phyloP scores from a whole-genome alignment of 106 monocot genomes.

The Dioscorea zingiberensis region DNA sequence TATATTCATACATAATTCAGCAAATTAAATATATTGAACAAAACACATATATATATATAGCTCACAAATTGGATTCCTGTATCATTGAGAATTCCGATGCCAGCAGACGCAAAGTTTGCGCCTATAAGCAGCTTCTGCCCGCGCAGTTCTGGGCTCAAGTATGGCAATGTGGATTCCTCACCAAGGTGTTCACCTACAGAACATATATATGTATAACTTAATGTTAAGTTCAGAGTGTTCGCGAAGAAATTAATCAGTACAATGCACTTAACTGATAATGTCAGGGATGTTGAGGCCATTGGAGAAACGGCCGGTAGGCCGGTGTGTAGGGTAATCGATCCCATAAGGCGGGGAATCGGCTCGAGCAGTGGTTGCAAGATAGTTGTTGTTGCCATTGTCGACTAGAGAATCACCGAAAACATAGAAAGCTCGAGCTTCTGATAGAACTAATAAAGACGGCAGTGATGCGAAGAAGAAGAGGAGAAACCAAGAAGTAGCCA shows the following conservation, averaged over 20 bases:
- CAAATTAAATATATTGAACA: too few relatives aligned
- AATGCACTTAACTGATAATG: conserved; percentile 46
- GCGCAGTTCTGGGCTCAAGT: conserved; percentile 64
- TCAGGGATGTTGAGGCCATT: conserved; percentile 89
- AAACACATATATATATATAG: too few relatives aligned
- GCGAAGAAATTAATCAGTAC: too few relatives aligned
- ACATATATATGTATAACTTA: too few relatives aligned
- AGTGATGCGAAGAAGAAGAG: conserved; percentile 2
- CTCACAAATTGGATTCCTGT: conserved; percentile 92
- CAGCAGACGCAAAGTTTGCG: conserved; percentile 90
- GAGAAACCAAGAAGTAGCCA: too few relatives aligned
- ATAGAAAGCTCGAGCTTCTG: conserved; percentile 63
- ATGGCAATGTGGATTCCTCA: conserved; percentile 63
- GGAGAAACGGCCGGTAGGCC: conserved; percentile 73
- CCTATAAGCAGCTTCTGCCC: conserved; percentile 68
- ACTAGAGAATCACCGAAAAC: conserved; percentile 89
- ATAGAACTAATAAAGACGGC: conserved; percentile 3
- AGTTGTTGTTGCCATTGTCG: conserved; percentile 94
- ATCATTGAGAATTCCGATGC: conserved; percentile 87
- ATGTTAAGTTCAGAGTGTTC: too few relatives aligned
- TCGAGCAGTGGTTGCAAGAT: conserved; percentile 60
- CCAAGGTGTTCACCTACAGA: conserved; percentile 68
- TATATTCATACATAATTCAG: too few relatives aligned
- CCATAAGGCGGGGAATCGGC: conserved; percentile 77
- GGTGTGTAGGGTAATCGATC: conserved; percentile 61